Evolutionary conservation across 2,329 filamentous ascomycete genomes (phyloP).

Genomic region (Fusarium beomiforme): DNA sequence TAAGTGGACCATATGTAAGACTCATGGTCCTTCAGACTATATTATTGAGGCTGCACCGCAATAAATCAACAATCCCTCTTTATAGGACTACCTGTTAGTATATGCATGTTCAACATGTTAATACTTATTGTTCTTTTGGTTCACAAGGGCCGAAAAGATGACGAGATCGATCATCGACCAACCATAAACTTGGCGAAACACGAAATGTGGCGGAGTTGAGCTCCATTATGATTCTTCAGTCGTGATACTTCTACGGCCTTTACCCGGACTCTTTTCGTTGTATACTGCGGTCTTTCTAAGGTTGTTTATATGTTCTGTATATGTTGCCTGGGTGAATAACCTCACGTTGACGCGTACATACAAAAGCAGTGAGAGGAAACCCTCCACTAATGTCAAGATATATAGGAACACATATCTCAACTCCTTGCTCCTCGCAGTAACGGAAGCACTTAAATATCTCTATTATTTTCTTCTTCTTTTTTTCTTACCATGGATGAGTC

Average conservation of each 20-base stretch:
- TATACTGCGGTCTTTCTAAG: not conserved
- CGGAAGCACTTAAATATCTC: not conserved
- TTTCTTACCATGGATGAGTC: too few species aligned
- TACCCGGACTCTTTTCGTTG: not conserved
- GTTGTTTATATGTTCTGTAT: not conserved
- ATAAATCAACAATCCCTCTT: not conserved
- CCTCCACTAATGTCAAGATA: not conserved
- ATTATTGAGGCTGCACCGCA: not conserved
- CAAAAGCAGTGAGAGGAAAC: not conserved
- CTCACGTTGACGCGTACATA: not conserved
- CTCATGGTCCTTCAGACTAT: not conserved
- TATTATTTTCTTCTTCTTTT: not conserved
- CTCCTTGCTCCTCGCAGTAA: not conserved
- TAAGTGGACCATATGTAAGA: slow-evolving; percentile 10
- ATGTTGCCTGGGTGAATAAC: not conserved
- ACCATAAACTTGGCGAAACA: not conserved
- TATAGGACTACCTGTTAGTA: not conserved
- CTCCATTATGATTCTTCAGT: not conserved
- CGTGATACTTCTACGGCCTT: not conserved
- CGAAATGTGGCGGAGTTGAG: not conserved
- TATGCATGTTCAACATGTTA: not conserved
- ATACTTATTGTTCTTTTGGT: not conserved
- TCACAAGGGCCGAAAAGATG: not conserved
- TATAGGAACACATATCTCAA: not conserved
- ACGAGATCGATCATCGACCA: not conserved